Conservation (phyloP, 495 filamentous ascomycete species). For the Geopyxis carbonaria region DNA sequence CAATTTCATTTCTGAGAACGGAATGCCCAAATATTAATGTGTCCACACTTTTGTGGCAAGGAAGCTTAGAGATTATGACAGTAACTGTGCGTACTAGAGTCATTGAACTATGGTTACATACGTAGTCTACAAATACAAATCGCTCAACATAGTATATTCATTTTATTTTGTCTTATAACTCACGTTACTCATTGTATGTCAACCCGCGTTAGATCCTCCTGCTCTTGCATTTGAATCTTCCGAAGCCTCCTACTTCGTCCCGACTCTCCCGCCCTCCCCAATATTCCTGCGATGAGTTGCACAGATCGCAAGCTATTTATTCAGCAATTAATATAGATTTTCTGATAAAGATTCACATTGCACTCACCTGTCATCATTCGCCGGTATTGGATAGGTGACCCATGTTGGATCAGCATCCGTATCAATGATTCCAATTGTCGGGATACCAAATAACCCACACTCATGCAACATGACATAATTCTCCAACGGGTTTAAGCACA, state of each 20-base stretch:
- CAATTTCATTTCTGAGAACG: no score
- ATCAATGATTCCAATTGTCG: conserved; percentile 88
- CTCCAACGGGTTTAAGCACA: conserved; percentile 83
- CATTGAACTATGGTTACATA: no score
- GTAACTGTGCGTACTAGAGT: no score
- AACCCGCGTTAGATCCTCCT: no score
- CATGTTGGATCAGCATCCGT: conserved; percentile 83
- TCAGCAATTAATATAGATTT: conserved; percentile 3
- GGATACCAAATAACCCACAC: conserved; percentile 70
- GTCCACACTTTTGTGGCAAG: no score
- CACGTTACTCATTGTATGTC: no score
- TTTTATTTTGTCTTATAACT: no score
- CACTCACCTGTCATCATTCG: conserved; percentile 77
- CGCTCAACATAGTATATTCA: no score
- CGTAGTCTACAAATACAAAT: no score
- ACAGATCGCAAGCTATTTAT: conserved; percentile 52
- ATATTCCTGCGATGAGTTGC: conserved; percentile 62
- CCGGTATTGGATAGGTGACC: conserved; percentile 92
- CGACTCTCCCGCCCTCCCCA: conserved; percentile 67
- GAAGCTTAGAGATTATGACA: no score
- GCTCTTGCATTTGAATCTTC: background rate
- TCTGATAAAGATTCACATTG: background rate
- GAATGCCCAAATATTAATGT: no score
- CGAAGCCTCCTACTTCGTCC: conserved; percentile 29
- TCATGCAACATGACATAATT: conserved; percentile 81